These are phyloP conservation scores for Epichloe sylvatica DNA, from an alignment of 2,329 filamentous ascomycete species.

Conservation along the genomic window DNA sequence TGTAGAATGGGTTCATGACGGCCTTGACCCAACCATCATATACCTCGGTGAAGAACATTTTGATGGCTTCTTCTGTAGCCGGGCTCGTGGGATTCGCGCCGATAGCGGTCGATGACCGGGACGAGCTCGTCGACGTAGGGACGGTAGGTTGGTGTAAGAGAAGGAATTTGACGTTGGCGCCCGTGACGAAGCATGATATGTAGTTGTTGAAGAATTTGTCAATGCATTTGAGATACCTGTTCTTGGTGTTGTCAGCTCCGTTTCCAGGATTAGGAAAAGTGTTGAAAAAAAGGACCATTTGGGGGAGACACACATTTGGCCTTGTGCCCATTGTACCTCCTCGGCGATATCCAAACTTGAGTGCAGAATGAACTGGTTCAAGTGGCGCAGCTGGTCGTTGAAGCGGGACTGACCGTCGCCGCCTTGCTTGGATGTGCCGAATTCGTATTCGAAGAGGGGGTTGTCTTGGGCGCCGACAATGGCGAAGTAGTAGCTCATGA, in stretches of 20 bases:
- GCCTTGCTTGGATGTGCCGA: constrained; percentile 90
- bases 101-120: constrained; percentile 52
- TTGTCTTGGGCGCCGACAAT: constrained; percentile 93
- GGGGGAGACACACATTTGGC: constrained; percentile 51
- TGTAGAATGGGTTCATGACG: constrained; percentile 93
- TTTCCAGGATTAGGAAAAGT: background rate
- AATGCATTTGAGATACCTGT: constrained; percentile 90
- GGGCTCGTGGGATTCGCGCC: constrained; percentile 75
- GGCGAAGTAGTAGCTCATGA: constrained; percentile 97
- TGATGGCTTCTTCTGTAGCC: constrained; percentile 88
- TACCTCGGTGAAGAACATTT: constrained; percentile 87
- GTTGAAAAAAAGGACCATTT: background rate
- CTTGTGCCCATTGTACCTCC: constrained; percentile 85
- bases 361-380: constrained; percentile 97
- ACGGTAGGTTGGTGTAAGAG: constrained; percentile 70
- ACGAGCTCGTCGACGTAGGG: constrained; percentile 26
- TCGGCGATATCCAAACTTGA: constrained; percentile 89
- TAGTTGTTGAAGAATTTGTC: constrained; percentile 96
- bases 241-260: background rate
- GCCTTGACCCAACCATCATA: constrained; percentile 97
- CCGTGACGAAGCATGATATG: constrained; percentile 88
- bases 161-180: constrained; percentile 83
- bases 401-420: constrained; percentile 87
- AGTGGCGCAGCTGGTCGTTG: constrained; percentile 72
- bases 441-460: constrained; percentile 91